Conservation (phyloP, 164 flowering plant species). For the Stephania japonica region DNA sequence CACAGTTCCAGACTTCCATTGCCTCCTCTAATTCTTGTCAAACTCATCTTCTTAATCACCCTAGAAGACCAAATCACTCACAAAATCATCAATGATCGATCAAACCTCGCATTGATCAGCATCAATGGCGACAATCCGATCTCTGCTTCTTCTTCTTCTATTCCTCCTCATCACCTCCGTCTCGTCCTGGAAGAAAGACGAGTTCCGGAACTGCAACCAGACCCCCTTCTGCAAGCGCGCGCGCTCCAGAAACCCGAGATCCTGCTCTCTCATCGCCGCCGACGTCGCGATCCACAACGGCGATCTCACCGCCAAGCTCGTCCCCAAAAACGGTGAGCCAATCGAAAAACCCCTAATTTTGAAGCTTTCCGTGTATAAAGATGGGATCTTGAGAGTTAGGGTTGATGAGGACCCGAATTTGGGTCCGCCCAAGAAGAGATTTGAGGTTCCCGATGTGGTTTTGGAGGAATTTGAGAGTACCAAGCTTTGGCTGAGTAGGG, state of each 20-base stretch:
- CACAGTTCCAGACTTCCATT: no score
- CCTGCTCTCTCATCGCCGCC: slow-evolving; percentile 41
- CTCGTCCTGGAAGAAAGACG: slow-evolving; percentile 85
- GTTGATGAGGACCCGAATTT: slow-evolving; percentile 65
- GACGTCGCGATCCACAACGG: slow-evolving; percentile 55
- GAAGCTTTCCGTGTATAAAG: slow-evolving; percentile 54
- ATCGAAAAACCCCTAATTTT: slow-evolving; percentile 46
- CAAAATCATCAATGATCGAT: not conserved
- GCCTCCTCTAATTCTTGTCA: no score
- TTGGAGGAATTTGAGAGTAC: slow-evolving; percentile 39
- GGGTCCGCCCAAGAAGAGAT: slow-evolving; percentile 61
- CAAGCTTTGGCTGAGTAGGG: slow-evolving; percentile 69
- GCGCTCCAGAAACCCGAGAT: slow-evolving; percentile 59
- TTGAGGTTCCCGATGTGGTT: slow-evolving; percentile 79
- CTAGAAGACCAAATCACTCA: not conserved
- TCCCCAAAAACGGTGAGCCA: slow-evolving; percentile 23
- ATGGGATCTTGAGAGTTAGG: slow-evolving; percentile 59
- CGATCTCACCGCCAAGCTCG: slow-evolving; percentile 65
- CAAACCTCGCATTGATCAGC: not conserved
- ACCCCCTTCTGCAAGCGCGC: slow-evolving; percentile 99
- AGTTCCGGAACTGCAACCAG: slow-evolving; percentile 91
- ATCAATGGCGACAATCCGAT: slow-evolving; percentile 10
- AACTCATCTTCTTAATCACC: not conserved
- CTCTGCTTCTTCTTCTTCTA: slow-evolving; percentile 7
- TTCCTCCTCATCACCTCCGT: slow-evolving; percentile 22